Percentiles rank a stretch among this genome's conserved stretches.
phyloP scores from a whole-genome alignment of 208 protist genomes.

The Wallacemonas sp. region DNA sequence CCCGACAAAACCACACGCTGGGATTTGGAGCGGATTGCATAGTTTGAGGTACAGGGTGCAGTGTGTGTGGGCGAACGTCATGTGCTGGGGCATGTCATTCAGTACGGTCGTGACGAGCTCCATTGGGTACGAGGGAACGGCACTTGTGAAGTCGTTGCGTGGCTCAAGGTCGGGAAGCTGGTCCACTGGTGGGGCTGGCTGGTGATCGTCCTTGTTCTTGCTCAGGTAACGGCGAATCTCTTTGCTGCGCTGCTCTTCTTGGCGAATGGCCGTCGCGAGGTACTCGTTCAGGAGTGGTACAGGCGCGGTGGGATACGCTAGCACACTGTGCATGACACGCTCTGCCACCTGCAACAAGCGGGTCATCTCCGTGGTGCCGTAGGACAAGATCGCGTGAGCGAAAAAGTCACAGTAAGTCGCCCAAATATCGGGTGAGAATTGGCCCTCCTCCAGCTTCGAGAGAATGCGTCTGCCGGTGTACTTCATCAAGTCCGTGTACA shows the following conservation, averaged over 20 bases:
- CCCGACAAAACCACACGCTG: slow-evolving; percentile 27
- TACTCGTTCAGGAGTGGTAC: slow-evolving; percentile 45
- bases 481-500: slow-evolving; percentile 34
- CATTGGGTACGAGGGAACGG: slow-evolving; percentile 21
- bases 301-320: slow-evolving; percentile 28
- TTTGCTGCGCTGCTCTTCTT: slow-evolving; percentile 29
- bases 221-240: slow-evolving; percentile 8
- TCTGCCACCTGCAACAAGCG: slow-evolving; percentile 27
- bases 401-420: slow-evolving; percentile 49
- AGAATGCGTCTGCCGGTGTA: slow-evolving; percentile 42
- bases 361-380: slow-evolving; percentile 28
- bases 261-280: slow-evolving; percentile 26
- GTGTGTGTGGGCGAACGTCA: slow-evolving; percentile 45
- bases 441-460: slow-evolving; percentile 33
- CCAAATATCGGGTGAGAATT: slow-evolving; percentile 40
- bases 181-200: slow-evolving; percentile 1
- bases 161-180: slow-evolving; percentile 35
- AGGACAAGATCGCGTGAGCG: slow-evolving; percentile 33
- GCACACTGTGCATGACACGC: slow-evolving; percentile 27
- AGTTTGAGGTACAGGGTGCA: slow-evolving; percentile 45
- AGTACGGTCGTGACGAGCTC: slow-evolving; percentile 20
- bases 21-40: slow-evolving; percentile 50
- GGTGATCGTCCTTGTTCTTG: not conserved
- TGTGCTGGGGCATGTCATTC: slow-evolving; percentile 21
- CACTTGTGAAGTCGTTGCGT: slow-evolving; percentile 23